A percentile compares a stretch with the other conserved stretches of the same genome.
phyloP scores from a whole-genome alignment of 106 monocot species.

The Apostasia shenzhenica region DNA sequence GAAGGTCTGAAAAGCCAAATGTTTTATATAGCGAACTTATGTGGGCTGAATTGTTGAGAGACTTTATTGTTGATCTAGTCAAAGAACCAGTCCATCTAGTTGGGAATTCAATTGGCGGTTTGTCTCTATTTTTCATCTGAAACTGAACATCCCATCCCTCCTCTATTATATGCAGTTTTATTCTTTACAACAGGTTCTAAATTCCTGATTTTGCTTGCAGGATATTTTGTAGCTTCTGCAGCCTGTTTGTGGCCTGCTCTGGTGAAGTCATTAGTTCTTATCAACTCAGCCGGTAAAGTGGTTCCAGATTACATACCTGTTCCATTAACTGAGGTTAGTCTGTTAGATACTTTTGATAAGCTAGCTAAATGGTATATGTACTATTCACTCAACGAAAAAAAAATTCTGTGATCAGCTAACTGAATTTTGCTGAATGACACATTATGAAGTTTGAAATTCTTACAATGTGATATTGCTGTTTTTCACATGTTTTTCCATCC shows the following conservation, averaged over 20 bases:
- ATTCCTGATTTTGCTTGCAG: conserved; percentile 28
- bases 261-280: conserved; percentile 56
- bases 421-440: neutral
- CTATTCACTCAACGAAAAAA: too few species aligned
- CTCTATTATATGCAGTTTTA: neutral
- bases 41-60: conserved; percentile 92
- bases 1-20: conserved; percentile 95
- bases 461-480: too few species aligned
- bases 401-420: neutral
- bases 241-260: conserved; percentile 79
- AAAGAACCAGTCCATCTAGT: conserved; percentile 84
- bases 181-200: neutral
- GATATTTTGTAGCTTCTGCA: conserved; percentile 61
- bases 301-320: conserved; percentile 45
- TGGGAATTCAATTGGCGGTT: conserved; percentile 98
- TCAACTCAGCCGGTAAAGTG: conserved; percentile 83
- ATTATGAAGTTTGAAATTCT: neutral
- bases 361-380: too few species aligned
- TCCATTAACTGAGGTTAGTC: conserved; percentile 39
- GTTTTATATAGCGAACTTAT: conserved; percentile 58
- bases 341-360: neutral
- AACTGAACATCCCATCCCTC: too few species aligned
- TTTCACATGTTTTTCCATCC: too few species aligned
- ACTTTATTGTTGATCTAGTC: conserved; percentile 87
- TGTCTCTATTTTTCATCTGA: neutral